Evolutionary conservation across 805 yeast species (phyloP).

Genomic region (Phaffomyces antillensis): DNA sequence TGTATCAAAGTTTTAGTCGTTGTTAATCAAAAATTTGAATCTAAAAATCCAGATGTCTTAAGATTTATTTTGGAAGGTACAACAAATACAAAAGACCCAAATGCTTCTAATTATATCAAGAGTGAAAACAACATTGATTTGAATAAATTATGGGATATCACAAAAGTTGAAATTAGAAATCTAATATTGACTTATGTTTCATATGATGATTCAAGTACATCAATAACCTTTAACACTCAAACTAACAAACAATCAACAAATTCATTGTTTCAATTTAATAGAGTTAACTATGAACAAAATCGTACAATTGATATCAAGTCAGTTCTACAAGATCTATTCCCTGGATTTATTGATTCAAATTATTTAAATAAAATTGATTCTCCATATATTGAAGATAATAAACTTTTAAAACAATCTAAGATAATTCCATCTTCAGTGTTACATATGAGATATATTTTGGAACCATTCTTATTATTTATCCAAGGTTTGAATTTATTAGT

Average conservation of each 20-base stretch:
- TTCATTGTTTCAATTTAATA: slow-evolving; percentile 30
- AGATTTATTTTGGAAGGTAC: slow-evolving; percentile 1
- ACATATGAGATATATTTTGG: slow-evolving; percentile 74
- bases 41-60: slow-evolving; percentile 8
- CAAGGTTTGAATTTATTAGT: slow-evolving; percentile 46
- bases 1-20: slow-evolving; percentile 61
- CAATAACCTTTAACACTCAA: background rate
- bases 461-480: slow-evolving; percentile 61
- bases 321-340: slow-evolving; percentile 56
- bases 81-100: background rate
- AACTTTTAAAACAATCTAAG: slow-evolving; percentile 51
- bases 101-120: background rate
- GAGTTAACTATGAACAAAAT: slow-evolving; percentile 26
- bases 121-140: slow-evolving; percentile 6
- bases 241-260: slow-evolving; percentile 5
- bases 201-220: slow-evolving; percentile 6
- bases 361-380: slow-evolving; percentile 29
- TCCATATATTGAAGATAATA: slow-evolving; percentile 54
- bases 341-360: slow-evolving; percentile 46
- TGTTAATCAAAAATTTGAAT: slow-evolving; percentile 33
- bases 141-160: slow-evolving; percentile 12
- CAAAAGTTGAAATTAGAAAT: slow-evolving; percentile 14
- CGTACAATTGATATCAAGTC: slow-evolving; percentile 37
- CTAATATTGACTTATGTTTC: slow-evolving; percentile 19
- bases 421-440: slow-evolving; percentile 65